These are phyloP conservation scores for Aspergillus felis DNA, from an alignment of 2,329 filamentous ascomycete genomes.

Conservation along the genomic window DNA sequence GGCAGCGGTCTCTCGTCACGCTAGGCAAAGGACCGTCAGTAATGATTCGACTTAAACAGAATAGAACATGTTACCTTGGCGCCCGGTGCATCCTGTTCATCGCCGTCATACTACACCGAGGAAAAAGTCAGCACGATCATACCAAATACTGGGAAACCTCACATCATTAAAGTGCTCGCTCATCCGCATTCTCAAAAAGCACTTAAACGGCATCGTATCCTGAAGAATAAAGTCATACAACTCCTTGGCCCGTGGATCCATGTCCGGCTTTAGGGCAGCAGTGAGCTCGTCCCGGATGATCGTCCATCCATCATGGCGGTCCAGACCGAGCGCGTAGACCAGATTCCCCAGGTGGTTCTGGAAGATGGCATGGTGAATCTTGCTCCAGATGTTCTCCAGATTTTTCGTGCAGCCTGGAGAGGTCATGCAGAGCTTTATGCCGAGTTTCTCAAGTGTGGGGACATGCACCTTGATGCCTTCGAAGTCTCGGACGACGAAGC, in stretches of 20 bases:
- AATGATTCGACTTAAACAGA: no score
- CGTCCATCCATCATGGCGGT: constrained; percentile 13
- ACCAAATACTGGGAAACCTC: not conserved
- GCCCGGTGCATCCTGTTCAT: no score
- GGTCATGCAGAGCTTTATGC: constrained; percentile 8
- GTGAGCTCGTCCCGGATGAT: constrained; percentile 8
- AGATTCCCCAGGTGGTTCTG: constrained; percentile 15
- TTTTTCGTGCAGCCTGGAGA: constrained; percentile 8
- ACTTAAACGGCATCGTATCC: constrained; percentile 18
- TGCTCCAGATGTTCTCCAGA: constrained; percentile 11
- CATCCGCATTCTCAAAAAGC: constrained; percentile 19
- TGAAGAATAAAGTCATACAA: constrained; percentile 12
- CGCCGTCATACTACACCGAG: no score
- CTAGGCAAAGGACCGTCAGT: no score
- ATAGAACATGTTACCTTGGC: no score
- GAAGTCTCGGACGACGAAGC: no score
- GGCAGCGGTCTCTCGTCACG: no score
- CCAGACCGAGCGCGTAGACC: constrained; percentile 7
- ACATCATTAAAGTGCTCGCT: constrained; percentile 15
- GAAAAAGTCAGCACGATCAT: no score
- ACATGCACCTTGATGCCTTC: no score
- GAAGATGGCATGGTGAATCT: constrained; percentile 16
- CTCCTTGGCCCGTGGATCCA: not conserved
- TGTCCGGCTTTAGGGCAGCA: not conserved
- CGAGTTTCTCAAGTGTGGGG: constrained; percentile 5